Evolutionary conservation across 768 basidiomycete genomes (phyloP), one percentile per base, ranked within the genome.

Genomic region (Lactarius sp.): DNA sequence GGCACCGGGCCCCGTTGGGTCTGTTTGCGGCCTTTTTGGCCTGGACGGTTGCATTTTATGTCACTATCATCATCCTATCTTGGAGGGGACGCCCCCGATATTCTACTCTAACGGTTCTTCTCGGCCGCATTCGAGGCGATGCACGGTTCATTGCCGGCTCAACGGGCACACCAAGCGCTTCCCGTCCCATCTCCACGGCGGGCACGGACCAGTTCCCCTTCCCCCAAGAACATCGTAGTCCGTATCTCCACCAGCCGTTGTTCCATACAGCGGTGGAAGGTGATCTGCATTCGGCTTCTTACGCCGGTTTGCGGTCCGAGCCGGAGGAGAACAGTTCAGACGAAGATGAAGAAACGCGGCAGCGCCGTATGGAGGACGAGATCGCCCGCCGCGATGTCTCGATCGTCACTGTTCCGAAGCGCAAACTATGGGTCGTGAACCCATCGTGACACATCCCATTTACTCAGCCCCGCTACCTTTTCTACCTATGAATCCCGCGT

Each of bases 301-400:
- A 83, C 80, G 65, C 77, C 77, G 53, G 84, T 83, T 39, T 79
- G 79, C 53, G 60, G 13, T 66, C 65, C 14, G 67, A 67, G 52
- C 49, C 59, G 7, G 86, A 85, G 58, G 73, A 73, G 46, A 78
- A 83, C 10, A 86, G 89, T 20, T 85, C 87, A 36, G 87, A 89
- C 52, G 77, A 87, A 60, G 90, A 92, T 67, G 90, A 92, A 66
- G 84, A 87, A 54, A 80, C 84, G 13, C 78, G 85, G 64, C 90
- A 91, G 72, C 79, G 84, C 63, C 78, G 83, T 68, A 90, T 92
- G 39, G 91, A 92, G 71, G 85, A 87, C 61, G 90, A 92, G 73
- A 89, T 93, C 81, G 84, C 79, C 44, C 79, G 90, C 68, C 82
- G 91, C 54, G 89, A 92, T 67, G 89, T 92, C 36, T 88, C 87